phyloP scores from a whole-genome alignment of 2,329 filamentous ascomycete species.

The Nigrospora sphaerica region DNA sequence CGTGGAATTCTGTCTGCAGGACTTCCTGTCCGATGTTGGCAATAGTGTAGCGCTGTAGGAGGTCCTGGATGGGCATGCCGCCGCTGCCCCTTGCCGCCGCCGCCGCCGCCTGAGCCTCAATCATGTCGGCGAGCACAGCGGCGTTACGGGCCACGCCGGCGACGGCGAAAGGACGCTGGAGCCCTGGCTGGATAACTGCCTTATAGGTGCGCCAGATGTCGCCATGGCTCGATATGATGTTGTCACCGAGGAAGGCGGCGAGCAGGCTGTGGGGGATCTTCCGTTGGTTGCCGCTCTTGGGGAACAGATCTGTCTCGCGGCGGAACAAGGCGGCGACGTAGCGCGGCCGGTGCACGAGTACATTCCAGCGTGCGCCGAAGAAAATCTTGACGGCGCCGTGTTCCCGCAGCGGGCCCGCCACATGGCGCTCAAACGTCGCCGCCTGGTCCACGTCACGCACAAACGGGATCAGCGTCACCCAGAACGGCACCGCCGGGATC shows the following conservation, averaged over 20 bases:
- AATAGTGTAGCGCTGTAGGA: too few species aligned
- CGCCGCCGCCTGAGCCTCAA: too few species aligned
- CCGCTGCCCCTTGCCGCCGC: too few species aligned
- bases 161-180: too few species aligned
- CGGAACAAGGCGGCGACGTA: slow-evolving; percentile 32
- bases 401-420: slow-evolving; percentile 27
- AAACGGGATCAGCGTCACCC: slow-evolving; percentile 32
- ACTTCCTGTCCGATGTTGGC: too few species aligned
- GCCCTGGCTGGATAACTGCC: too few species aligned
- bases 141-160: too few species aligned
- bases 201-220: too few species aligned
- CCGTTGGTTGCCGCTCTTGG: slow-evolving; percentile 31
- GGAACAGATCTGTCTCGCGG: slow-evolving; percentile 18
- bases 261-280: slow-evolving; percentile 32
- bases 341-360: slow-evolving; percentile 35
- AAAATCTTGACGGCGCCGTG: slow-evolving; percentile 40
- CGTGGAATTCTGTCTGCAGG: too few species aligned
- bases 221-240: too few species aligned
- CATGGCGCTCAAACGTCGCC: slow-evolving; percentile 29
- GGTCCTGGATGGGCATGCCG: too few species aligned
- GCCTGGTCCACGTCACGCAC: slow-evolving; percentile 34
- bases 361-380: slow-evolving; percentile 40
- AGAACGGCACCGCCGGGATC: slow-evolving; percentile 35
- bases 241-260: slow-evolving; percentile 10
- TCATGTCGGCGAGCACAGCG: too few species aligned